These are phyloP conservation scores for Phalaenopsis hybrid DNA, from an alignment of 116 monocot species.

Conservation along the genomic window DNA sequence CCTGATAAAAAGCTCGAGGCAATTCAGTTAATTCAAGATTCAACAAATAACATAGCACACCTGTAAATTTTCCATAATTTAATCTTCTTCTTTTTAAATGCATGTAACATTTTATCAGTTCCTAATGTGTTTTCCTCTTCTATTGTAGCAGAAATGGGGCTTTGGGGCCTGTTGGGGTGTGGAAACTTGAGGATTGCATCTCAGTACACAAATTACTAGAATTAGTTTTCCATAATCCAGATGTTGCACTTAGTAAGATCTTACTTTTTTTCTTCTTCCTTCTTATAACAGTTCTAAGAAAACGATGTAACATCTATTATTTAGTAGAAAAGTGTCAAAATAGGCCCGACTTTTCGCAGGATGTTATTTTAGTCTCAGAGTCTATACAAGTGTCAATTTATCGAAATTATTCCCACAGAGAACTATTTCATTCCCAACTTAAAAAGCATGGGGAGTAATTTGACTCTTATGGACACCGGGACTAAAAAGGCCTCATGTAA, in stretches of 20 bases:
- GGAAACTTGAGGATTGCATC: conserved; percentile 73
- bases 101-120: not conserved
- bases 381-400: too few relatives aligned
- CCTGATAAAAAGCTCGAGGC: conserved; percentile 78
- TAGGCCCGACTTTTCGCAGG: too few relatives aligned
- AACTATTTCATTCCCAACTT: too few relatives aligned
- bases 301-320: not conserved
- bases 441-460: too few relatives aligned
- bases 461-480: too few relatives aligned
- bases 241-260: conserved; percentile 68
- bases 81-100: not conserved
- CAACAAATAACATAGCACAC: conserved; percentile 32
- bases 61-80: conserved; percentile 25
- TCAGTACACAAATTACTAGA: conserved; percentile 64
- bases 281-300: not conserved
- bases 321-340: not conserved
- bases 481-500: too few relatives aligned
- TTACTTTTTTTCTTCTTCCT: not conserved
- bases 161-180: conserved; percentile 48
- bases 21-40: conserved; percentile 77
- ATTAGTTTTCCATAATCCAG: conserved; percentile 44
- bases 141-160: conserved; percentile 34
- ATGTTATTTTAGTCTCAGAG: too few relatives aligned
- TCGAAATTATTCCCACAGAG: too few relatives aligned
- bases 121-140: not conserved